Conservation (phyloP, 345 rosid species). For the Heritiera fomes region DNA sequence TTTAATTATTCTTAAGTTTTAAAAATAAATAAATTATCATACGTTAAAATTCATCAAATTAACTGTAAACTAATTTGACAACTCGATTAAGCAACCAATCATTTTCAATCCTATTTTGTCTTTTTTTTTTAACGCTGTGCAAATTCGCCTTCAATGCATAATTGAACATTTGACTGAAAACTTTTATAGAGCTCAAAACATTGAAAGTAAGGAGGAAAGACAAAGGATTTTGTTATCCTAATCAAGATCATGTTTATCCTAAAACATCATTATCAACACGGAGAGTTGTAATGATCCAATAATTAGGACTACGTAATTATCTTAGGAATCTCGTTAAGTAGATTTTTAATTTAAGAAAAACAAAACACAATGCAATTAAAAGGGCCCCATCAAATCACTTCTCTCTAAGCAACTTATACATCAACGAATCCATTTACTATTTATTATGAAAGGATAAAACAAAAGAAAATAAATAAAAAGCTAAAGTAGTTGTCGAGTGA, state of each 20-base stretch:
- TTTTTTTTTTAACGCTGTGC: not conserved
- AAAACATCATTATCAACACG: not conserved
- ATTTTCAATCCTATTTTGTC: not conserved
- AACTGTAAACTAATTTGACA: too few relatives aligned
- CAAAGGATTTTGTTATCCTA: not conserved
- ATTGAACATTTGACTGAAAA: not conserved
- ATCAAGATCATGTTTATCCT: not conserved
- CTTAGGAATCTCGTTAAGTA: not conserved
- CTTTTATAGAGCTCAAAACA: not conserved
- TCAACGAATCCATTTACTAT: not conserved
- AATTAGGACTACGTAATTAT: not conserved
- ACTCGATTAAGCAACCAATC: not conserved
- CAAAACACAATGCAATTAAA: not conserved
- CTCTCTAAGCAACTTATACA: not conserved
- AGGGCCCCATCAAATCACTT: not conserved
- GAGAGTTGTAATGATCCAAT: not conserved
- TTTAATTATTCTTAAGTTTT: too few relatives aligned
- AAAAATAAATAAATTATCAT: too few relatives aligned
- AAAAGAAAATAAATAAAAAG: constrained; percentile 15
- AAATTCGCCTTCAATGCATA: not conserved
- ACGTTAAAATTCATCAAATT: too few relatives aligned
- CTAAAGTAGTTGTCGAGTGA: not conserved
- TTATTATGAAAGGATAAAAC: not conserved
- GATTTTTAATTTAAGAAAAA: not conserved
- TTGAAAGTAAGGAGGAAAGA: not conserved